These are phyloP conservation scores for Coemansia sp. DNA, from an alignment of 192 early-diverging fungal species.

Conservation along the genomic window DNA sequence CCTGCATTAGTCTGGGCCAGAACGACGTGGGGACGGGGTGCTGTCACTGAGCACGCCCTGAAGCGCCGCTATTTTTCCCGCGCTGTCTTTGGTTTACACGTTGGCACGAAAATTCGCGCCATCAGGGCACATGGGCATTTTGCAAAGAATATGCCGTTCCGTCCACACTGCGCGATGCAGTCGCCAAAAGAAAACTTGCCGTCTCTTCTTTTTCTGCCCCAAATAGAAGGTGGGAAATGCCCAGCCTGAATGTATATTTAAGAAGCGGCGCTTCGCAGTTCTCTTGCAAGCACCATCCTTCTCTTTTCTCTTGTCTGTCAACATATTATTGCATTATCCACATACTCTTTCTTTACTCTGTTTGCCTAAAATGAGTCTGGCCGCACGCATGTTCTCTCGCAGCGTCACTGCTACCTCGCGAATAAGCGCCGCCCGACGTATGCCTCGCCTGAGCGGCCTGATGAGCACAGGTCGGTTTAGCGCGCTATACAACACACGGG, in stretches of 20 bases:
- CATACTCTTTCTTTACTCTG: background rate
- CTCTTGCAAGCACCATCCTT: background rate
- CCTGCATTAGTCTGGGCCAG: slow-evolving; percentile 12
- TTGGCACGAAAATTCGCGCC: slow-evolving; percentile 2
- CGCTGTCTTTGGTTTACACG: too few species aligned
- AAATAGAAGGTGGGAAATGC: slow-evolving; percentile 7
- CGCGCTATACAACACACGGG: background rate
- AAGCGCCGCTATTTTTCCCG: too few species aligned
- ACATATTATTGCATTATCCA: background rate
- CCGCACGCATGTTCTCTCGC: slow-evolving; percentile 24
- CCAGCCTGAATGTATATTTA: background rate
- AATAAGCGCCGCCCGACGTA: background rate
- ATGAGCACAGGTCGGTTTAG: background rate
- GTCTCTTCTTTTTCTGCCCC: slow-evolving; percentile 7
- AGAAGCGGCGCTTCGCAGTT: background rate
- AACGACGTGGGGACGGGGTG: too few species aligned
- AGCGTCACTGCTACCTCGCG: slow-evolving; percentile 16
- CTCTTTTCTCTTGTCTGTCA: background rate
- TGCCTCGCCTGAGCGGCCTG: background rate
- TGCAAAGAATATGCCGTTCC: slow-evolving; percentile 4
- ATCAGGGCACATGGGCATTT: background rate
- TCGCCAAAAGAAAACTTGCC: slow-evolving; percentile 12
- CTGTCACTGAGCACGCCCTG: too few species aligned
- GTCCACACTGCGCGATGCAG: slow-evolving; percentile 2
- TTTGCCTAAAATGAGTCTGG: slow-evolving; percentile 25